A percentile compares a stretch with the other conserved stretches of the same genome.
Conservation (phyloP, 176 grass and related monocot genomes). For the Miscanthus lutarioriparius region DNA sequence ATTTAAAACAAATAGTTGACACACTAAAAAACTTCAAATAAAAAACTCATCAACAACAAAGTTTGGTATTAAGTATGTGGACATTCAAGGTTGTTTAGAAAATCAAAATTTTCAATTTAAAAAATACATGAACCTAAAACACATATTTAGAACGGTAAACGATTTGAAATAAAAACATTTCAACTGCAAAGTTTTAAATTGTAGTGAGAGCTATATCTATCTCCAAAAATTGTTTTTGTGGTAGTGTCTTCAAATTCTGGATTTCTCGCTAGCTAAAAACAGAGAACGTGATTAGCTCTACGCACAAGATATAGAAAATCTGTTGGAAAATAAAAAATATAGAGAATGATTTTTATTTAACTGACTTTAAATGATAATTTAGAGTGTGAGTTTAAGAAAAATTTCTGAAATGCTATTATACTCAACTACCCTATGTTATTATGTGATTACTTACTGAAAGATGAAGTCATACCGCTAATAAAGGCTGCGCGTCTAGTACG, state of each 20-base stretch:
- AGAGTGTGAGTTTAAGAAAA: neutral
- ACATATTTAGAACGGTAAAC: neutral
- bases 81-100: neutral
- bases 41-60: neutral
- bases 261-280: neutral
- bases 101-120: neutral
- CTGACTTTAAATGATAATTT: neutral
- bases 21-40: neutral
- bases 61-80: neutral
- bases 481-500: no score
- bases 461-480: neutral
- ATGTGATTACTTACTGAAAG: neutral
- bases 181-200: neutral
- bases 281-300: no score
- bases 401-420: neutral
- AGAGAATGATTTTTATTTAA: no score
- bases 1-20: no score
- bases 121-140: neutral
- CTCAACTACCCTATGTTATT: neutral
- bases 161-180: neutral
- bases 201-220: neutral
- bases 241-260: neutral
- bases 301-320: no score
- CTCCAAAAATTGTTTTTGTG: neutral
- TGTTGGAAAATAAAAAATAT: no score